phyloP scores from a whole-genome alignment of 75 land plant species.

The Azolla pinnata region DNA sequence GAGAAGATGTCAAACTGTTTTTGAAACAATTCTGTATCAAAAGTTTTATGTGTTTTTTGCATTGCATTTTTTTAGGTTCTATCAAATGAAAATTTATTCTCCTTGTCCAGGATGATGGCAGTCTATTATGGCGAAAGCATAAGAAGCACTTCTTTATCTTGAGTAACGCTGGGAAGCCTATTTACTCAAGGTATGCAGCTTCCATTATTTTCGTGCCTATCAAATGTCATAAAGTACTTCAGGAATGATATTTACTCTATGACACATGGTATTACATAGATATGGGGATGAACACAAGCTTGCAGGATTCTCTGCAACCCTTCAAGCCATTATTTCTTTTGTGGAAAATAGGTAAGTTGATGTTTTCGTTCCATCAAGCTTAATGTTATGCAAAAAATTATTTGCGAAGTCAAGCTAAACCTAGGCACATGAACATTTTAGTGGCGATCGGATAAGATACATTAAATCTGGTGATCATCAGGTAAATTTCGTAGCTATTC shows the following conservation, averaged over 20 bases:
- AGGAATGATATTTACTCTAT: too few species aligned
- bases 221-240: background rate
- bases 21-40: too few species aligned
- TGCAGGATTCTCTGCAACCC: slow-evolving; percentile 95
- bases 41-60: background rate
- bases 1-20: too few species aligned
- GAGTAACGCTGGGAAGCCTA: slow-evolving; percentile 93
- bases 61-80: background rate
- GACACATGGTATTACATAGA: too few species aligned
- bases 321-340: slow-evolving; percentile 96
- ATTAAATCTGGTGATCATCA: slow-evolving; percentile 93
- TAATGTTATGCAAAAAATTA: slow-evolving; percentile 4
- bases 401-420: slow-evolving; percentile 13
- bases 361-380: background rate
- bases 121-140: slow-evolving; percentile 81
- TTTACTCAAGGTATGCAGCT: slow-evolving; percentile 70
- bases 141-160: slow-evolving; percentile 90
- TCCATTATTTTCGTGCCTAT: slow-evolving; percentile 1
- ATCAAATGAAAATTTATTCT: background rate
- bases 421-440: too few species aligned
- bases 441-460: slow-evolving; percentile 71
- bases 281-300: slow-evolving; percentile 97
- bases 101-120: slow-evolving; percentile 74
- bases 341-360: slow-evolving; percentile 76
- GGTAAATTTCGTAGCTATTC: slow-evolving; percentile 30